A percentile compares a stretch with the other conserved stretches of the same genome.
Conservation (phyloP, 345 rosid genomes). For the Nephelium lappaceum region DNA sequence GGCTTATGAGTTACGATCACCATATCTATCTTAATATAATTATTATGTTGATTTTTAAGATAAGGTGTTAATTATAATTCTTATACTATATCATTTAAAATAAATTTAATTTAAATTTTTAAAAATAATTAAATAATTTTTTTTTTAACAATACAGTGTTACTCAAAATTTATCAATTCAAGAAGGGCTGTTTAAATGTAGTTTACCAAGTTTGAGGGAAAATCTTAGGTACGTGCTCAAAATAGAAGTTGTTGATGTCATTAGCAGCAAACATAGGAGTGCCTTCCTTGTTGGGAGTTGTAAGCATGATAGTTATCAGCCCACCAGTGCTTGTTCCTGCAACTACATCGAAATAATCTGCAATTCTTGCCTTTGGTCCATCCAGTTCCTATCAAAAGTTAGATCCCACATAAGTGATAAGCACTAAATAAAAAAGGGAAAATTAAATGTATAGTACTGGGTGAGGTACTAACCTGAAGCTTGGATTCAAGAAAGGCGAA, state of each 20-base stretch:
- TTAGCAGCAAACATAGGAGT: constrained; percentile 17
- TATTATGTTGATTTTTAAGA: no score
- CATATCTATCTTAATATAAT: no score
- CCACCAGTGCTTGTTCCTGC: constrained; percentile 28
- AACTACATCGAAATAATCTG: constrained; percentile 15
- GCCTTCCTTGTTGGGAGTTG: background rate
- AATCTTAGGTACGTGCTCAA: constrained; percentile 18
- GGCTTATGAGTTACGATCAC: no score
- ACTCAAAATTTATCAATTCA: background rate
- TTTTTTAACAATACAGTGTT: no score
- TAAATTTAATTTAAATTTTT: no score
- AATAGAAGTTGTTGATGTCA: constrained; percentile 20
- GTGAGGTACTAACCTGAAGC: constrained; percentile 9
- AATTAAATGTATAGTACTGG: background rate
- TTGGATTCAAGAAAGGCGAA: constrained; percentile 30
- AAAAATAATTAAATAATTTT: no score
- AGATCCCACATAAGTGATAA: background rate
- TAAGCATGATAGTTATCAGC: constrained; percentile 3
- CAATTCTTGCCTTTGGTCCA: constrained; percentile 14
- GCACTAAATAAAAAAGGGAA: no score
- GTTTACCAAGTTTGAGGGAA: constrained; percentile 17
- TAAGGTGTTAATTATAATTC: background rate
- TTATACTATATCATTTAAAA: no score
- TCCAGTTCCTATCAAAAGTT: constrained; percentile 2
- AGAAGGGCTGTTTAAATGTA: no score